Evolutionary conservation across 495 filamentous ascomycete species (phyloP).

Genomic region (Poronia punctata): DNA sequence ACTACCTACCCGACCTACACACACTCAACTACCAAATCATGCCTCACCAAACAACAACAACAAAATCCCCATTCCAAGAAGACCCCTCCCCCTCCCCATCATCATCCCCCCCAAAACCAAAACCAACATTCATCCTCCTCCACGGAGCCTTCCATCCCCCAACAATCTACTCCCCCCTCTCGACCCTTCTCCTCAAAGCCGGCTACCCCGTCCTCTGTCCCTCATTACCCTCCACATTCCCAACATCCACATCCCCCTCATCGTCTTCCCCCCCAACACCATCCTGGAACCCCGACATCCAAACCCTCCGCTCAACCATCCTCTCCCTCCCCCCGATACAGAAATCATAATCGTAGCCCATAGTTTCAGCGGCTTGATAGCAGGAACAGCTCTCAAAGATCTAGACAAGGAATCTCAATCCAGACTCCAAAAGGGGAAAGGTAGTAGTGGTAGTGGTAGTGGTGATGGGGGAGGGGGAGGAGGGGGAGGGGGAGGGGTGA

Average conservation of each 20-base stretch:
- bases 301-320: constrained; percentile 18
- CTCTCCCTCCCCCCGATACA: constrained; percentile 19
- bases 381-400: constrained; percentile 11
- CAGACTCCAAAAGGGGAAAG: constrained; percentile 34
- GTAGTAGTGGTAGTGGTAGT: too few species aligned
- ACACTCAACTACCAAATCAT: too few species aligned
- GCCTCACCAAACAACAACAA: too few species aligned
- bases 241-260: too few species aligned
- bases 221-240: constrained; percentile 41
- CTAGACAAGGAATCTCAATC: constrained; percentile 15
- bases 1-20: too few species aligned
- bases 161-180: constrained; percentile 26
- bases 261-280: constrained; percentile 31
- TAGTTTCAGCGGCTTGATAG: constrained; percentile 17
- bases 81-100: too few species aligned
- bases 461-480: too few species aligned
- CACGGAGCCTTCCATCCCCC: constrained; percentile 43
- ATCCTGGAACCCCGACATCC: constrained; percentile 24
- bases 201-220: constrained; percentile 31
- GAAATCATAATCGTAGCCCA: constrained; percentile 40
- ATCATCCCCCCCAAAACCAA: too few species aligned
- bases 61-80: too few species aligned
- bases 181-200: constrained; percentile 22
- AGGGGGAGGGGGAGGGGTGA: too few species aligned
- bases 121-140: constrained; percentile 41